Conservation (phyloP, 2,329 filamentous ascomycete genomes). For the Pestalotiopsis sp. region DNA sequence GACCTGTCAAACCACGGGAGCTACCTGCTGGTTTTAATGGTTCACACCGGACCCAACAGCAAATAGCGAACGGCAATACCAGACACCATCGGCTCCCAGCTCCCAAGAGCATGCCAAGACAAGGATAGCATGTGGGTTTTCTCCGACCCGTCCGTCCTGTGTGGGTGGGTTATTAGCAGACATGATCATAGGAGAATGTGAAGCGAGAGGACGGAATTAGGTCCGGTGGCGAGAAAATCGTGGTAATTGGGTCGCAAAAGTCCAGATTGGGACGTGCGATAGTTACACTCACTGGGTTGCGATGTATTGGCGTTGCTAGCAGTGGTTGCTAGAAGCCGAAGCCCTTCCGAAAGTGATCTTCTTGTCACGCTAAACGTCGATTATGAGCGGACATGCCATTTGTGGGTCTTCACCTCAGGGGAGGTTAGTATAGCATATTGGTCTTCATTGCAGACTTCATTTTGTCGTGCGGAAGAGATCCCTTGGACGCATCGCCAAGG, state of each 20-base stretch:
- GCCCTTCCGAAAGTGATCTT: neutral
- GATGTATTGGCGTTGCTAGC: neutral
- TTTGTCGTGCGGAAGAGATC: neutral
- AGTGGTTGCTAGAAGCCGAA: neutral
- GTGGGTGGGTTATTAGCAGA: neutral
- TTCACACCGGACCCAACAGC: neutral
- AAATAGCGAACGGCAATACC: neutral
- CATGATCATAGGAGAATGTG: neutral
- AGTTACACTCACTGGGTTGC: neutral
- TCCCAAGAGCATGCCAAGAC: slow-evolving; percentile 8
- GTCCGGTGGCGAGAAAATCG: neutral
- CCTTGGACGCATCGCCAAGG: neutral
- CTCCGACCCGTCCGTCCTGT: neutral
- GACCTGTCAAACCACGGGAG: neutral
- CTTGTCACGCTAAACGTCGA: neutral
- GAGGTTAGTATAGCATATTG: neutral
- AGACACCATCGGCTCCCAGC: neutral
- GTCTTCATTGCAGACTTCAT: neutral
- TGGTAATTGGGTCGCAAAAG: neutral
- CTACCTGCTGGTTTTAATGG: neutral
- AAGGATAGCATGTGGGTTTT: slow-evolving; percentile 8
- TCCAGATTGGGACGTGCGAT: neutral
- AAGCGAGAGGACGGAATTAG: neutral
- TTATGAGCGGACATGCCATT: neutral
- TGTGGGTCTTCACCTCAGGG: neutral